phyloP scores from a whole-genome alignment of 169 alveolate species.

The Eimeria zaria region DNA sequence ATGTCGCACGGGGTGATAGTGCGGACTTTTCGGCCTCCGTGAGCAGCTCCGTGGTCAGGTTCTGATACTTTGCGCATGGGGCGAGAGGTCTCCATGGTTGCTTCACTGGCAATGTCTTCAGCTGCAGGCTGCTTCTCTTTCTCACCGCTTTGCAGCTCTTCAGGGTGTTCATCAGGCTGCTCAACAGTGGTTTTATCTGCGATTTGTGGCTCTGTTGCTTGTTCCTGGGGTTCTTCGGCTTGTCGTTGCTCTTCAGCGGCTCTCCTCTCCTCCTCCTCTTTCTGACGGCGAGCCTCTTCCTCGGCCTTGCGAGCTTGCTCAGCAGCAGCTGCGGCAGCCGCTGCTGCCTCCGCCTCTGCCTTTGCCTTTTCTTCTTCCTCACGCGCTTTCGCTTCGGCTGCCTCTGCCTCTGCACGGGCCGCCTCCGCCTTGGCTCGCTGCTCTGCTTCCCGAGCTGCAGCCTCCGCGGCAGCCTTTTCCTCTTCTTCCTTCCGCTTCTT shows the following conservation, averaged over 20 bases:
- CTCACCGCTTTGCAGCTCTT: conserved; percentile 79
- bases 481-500: conserved; percentile 80
- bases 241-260: conserved; percentile 59
- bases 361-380: conserved; percentile 80
- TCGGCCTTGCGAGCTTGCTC: conserved; percentile 74
- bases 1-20: conserved; percentile 89
- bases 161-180: conserved; percentile 67
- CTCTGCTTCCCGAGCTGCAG: conserved; percentile 83
- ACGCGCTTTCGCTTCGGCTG: conserved; percentile 70
- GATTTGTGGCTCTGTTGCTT: conserved; percentile 2
- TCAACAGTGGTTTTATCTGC: conserved; percentile 23
- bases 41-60: conserved; percentile 86
- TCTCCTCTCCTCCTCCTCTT: conserved; percentile 78
- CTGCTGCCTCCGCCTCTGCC: conserved; percentile 86
- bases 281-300: conserved; percentile 66
- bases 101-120: conserved; percentile 85
- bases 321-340: conserved; percentile 82
- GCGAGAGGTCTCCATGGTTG: conserved; percentile 85
- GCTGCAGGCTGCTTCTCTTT: conserved; percentile 81
- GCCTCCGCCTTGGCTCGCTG: conserved; percentile 77
- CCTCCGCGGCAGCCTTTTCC: conserved; percentile 84
- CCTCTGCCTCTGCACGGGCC: conserved; percentile 72
- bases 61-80: conserved; percentile 86
- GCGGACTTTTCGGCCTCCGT: conserved; percentile 85
- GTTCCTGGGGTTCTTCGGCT: conserved; percentile 79